Evolutionary conservation across 2,329 filamentous ascomycete species (phyloP), one percentile per base, ranked within the genome.

Genomic region (Neofusicoccum ribis): DNA sequence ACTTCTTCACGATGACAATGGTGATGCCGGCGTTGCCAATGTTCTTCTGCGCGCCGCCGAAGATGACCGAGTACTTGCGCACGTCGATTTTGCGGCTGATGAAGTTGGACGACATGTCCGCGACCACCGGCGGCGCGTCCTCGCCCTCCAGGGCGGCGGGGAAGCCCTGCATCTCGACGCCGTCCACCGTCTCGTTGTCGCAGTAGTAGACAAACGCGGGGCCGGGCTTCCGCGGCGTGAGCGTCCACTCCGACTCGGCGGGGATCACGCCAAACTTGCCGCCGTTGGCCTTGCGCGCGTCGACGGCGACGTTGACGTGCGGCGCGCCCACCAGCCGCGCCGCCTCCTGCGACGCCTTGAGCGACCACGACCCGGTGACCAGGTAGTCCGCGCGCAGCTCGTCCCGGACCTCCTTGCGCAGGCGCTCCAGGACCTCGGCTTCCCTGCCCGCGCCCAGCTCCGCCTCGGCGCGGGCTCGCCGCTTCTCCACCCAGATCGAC

Each of bases 41-140:
- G 79, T 98, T 97, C 86, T 98, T 97, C 77, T 97, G 94, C 0
- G 93, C 93, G 52, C 93, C 93, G 68, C 85, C 96, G 81, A 97
- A 97, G 74, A 98, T 90, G 70, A 90, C 82, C 0, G 89, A 90
- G 79, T 90, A 96, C 74, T 95, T 93, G 70, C 82, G 83, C 54
- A 96, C 85, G 39, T 93, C 89, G 27, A 97, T 85, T 68, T 84
- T 85, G 49, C 92, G 84, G 52, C 91, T 92, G 60, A 98, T 87
- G 74, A 98, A 97, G 78, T 97, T 98, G 66, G 92, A 97, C 52
- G 87, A 91, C 91, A 98, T 96, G 78, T 98, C 94, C 20, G 91
- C 92, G 5, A 97, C 89, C 5, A 98, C 90, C 66, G 96, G 86
- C 37, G 76, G 76, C 0, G 89, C 88, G 37, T 88, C 86, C 59